Percentiles rank a stretch among this genome's conserved stretches.
These are phyloP conservation scores for Panaeolus cyanescens DNA, from an alignment of 768 basidiomycete genomes.

Conservation along the genomic window DNA sequence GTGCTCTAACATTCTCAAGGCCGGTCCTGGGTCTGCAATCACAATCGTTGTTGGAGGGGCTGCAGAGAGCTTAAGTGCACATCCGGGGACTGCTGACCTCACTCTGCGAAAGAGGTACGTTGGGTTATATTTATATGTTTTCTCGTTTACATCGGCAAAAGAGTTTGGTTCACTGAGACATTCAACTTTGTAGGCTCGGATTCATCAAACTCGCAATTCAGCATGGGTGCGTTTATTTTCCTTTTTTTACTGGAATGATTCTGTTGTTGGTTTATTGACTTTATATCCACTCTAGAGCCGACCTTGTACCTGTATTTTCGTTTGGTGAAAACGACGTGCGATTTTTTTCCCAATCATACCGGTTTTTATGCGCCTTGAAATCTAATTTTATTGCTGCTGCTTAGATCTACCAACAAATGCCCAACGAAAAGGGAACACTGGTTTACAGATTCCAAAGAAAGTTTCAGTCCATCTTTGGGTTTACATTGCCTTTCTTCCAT, in stretches of 20 bases:
- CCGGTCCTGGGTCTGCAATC: conserved; percentile 69
- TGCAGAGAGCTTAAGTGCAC: conserved; percentile 90
- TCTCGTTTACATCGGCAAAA: not conserved
- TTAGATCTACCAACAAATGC: conserved; percentile 96
- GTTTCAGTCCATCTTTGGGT: conserved; percentile 92
- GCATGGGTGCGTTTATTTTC: conserved; percentile 63
- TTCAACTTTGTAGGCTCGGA: conserved; percentile 57
- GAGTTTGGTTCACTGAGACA: not conserved
- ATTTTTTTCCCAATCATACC: conserved; percentile 12
- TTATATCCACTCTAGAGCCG: conserved; percentile 59
- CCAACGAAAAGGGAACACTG: conserved; percentile 90
- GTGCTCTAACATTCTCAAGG: conserved; percentile 83
- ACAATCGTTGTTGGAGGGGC: conserved; percentile 97
- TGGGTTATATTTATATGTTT: not conserved
- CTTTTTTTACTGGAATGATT: conserved; percentile 2
- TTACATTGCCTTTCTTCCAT: conserved; percentile 97
- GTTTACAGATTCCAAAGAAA: conserved; percentile 85
- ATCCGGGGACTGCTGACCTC: conserved; percentile 94
- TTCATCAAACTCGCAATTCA: conserved; percentile 96
- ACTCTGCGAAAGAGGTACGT: conserved; percentile 72
- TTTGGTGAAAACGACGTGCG: conserved; percentile 98
- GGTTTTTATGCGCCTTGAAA: conserved; percentile 1
- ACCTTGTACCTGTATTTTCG: conserved; percentile 95
- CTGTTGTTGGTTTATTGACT: not conserved
- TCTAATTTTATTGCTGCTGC: not conserved